Percentiles rank a stretch among this genome's conserved stretches.
These are phyloP conservation scores for Aspergillus nomiae DNA, from an alignment of 2,329 filamentous ascomycete species.

Conservation along the genomic window DNA sequence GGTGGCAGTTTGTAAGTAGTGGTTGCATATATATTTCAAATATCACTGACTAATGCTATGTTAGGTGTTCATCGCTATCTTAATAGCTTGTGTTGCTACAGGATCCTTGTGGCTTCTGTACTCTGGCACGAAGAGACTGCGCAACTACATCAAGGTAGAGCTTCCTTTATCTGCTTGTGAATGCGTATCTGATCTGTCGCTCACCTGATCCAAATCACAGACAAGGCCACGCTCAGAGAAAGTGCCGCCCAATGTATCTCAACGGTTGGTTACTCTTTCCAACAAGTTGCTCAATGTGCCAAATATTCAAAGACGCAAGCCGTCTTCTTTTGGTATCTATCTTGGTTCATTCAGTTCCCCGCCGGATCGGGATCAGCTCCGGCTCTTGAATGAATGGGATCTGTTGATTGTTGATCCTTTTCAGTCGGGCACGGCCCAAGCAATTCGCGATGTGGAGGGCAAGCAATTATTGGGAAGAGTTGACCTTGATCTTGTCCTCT, in stretches of 20 bases:
- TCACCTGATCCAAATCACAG: slow-evolving; percentile 21
- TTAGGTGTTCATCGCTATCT: slow-evolving; percentile 39
- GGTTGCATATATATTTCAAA: neutral
- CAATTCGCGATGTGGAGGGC: slow-evolving; percentile 26
- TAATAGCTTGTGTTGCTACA: slow-evolving; percentile 31
- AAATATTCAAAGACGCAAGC: slow-evolving; percentile 24
- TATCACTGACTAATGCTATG: neutral
- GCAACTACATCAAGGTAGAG: slow-evolving; percentile 33
- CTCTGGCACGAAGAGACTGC: slow-evolving; percentile 22
- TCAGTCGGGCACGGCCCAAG: slow-evolving; percentile 37
- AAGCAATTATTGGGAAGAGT: slow-evolving; percentile 37
- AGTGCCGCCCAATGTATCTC: slow-evolving; percentile 27
- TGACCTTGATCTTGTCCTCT: slow-evolving; percentile 26
- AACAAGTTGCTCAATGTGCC: slow-evolving; percentile 25
- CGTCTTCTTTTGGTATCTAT: slow-evolving; percentile 46
- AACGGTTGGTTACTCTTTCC: slow-evolving; percentile 26
- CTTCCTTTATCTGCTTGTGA: neutral
- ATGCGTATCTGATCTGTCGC: neutral
- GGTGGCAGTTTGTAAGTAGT: slow-evolving; percentile 47
- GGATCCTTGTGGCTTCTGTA: slow-evolving; percentile 34
- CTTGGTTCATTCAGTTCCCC: slow-evolving; percentile 42
- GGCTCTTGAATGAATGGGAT: slow-evolving; percentile 47
- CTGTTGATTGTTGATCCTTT: slow-evolving; percentile 48
- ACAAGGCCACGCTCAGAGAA: slow-evolving; percentile 24
- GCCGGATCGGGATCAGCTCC: slow-evolving; percentile 32